A percentile compares a stretch with the other conserved stretches of the same genome.
These are phyloP conservation scores for Dorcoceras hygrometricum DNA, from an alignment of 257 asterid genomes.

Conservation along the genomic window DNA sequence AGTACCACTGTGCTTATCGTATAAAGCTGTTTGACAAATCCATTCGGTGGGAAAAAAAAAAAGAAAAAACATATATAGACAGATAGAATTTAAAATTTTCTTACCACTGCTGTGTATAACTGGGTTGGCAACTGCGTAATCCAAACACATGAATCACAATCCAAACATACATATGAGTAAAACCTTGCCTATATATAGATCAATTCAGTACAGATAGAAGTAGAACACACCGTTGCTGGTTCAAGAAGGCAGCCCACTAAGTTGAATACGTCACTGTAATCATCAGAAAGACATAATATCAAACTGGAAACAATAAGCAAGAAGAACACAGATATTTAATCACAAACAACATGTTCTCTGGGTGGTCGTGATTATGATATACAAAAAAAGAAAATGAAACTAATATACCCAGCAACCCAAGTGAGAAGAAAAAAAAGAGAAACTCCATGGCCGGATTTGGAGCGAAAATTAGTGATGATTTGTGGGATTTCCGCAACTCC, in stretches of 20 bases:
- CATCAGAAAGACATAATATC: background rate
- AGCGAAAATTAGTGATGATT: constrained; percentile 66
- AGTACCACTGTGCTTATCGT: constrained; percentile 58
- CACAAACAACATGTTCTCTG: background rate
- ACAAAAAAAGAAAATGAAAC: background rate
- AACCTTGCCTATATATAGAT: background rate
- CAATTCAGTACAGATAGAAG: background rate
- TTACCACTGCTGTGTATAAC: constrained; percentile 84
- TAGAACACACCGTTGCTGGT: constrained; percentile 71
- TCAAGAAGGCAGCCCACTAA: constrained; percentile 86
- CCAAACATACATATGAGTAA: background rate
- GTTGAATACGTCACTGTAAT: constrained; percentile 74
- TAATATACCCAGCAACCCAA: constrained; percentile 85
- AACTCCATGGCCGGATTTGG: constrained; percentile 84
- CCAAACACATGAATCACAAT: background rate
- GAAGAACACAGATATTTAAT: background rate
- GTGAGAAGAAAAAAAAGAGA: constrained; percentile 72
- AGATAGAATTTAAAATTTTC: constrained; percentile 8
- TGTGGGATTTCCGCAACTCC: constrained; percentile 97
- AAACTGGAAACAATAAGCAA: background rate
- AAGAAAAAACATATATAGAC: background rate
- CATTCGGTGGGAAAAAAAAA: background rate
- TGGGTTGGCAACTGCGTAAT: constrained; percentile 88
- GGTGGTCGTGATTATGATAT: background rate
- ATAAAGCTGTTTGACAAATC: constrained; percentile 57